These are phyloP conservation scores for Grigorovia jiainica DNA, from an alignment of 805 yeast species.

Conservation along the genomic window DNA sequence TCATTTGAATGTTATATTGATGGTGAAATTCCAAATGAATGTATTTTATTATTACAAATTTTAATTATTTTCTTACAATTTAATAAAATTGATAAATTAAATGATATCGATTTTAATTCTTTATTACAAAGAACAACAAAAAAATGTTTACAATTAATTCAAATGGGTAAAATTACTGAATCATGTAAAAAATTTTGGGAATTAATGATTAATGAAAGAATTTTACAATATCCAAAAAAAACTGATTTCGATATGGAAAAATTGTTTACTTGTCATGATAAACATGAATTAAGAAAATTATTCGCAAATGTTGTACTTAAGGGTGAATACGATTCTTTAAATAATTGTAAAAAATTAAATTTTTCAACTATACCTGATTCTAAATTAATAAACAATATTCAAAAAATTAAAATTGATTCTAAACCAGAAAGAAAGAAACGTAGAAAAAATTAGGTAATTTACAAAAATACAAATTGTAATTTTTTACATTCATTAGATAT, in stretches of 20 bases:
- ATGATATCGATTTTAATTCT: conserved; percentile 16
- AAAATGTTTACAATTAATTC: conserved; percentile 54
- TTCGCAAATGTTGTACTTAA: conserved; percentile 49
- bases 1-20: conserved; percentile 53
- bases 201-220: conserved; percentile 19
- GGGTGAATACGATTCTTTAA: conserved; percentile 46
- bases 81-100: conserved; percentile 16
- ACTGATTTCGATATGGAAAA: conserved; percentile 9
- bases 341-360: conserved; percentile 23
- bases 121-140: conserved; percentile 42
- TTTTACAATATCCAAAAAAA: conserved; percentile 40
- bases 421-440: conserved; percentile 2
- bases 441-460: background rate
- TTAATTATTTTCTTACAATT: conserved; percentile 32
- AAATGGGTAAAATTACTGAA: conserved; percentile 39
- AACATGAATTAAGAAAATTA: conserved; percentile 17
- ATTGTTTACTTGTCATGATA: conserved; percentile 11
- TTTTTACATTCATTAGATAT: no score
- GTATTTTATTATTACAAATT: conserved; percentile 44
- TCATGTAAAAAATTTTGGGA: conserved; percentile 23
- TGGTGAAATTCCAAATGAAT: conserved; percentile 54
- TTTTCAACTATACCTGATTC: conserved; percentile 5
- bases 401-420: conserved; percentile 37
- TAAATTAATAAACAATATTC: conserved; percentile 47
- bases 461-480: no score